These are phyloP conservation scores for Colletotrichum karsti DNA, from an alignment of 2,329 filamentous ascomycete species.

Conservation along the genomic window DNA sequence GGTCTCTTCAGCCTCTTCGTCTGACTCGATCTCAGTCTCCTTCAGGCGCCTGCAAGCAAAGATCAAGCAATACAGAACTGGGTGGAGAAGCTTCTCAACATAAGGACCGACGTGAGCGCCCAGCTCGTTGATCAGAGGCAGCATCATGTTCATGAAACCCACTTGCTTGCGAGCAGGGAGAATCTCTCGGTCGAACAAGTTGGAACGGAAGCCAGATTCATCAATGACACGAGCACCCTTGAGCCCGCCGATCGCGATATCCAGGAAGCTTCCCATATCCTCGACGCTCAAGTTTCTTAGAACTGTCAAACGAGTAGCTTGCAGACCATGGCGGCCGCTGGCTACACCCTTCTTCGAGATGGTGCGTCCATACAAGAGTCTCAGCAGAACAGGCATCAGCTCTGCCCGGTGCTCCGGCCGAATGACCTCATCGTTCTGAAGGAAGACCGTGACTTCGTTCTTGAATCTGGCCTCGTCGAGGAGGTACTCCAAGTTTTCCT, in stretches of 20 bases:
- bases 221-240: constrained; percentile 67
- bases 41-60: constrained; percentile 70
- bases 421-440: constrained; percentile 79
- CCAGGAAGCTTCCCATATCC: constrained; percentile 83
- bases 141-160: constrained; percentile 91
- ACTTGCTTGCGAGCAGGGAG: constrained; percentile 81
- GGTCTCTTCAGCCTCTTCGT: constrained; percentile 48
- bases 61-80: constrained; percentile 83
- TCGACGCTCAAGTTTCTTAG: constrained; percentile 78
- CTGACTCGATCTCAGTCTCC: constrained; percentile 44
- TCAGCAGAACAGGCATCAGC: constrained; percentile 86
- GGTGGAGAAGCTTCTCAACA: constrained; percentile 74
- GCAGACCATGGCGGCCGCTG: constrained; percentile 82
- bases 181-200: constrained; percentile 65
- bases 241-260: constrained; percentile 80
- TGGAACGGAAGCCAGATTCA: constrained; percentile 55
- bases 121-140: constrained; percentile 85
- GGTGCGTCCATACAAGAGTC: constrained; percentile 88
- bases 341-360: constrained; percentile 82
- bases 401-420: constrained; percentile 75
- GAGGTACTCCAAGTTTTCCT: constrained; percentile 85
- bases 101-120: constrained; percentile 77
- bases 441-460: constrained; percentile 90
- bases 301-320: constrained; percentile 82
- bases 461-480: constrained; percentile 92